A percentile compares a stretch with the other conserved stretches of the same genome.
Conservation (phyloP, 768 basidiomycete species). For the Hericium rajendrae region DNA sequence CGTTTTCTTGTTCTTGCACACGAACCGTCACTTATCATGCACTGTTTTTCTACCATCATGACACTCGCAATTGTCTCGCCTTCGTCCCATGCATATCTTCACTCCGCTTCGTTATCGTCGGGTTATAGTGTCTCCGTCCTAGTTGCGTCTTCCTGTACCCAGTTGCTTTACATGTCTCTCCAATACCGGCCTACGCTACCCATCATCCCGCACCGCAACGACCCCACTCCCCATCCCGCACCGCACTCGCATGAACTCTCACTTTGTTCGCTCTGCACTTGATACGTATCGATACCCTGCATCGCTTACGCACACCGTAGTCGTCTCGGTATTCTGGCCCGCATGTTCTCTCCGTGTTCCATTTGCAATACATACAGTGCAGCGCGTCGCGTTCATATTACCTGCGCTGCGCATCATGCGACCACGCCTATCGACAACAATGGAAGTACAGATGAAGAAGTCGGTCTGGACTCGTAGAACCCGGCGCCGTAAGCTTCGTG, state of each 20-base stretch:
- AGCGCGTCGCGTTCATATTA: background rate
- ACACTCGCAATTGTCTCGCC: slow-evolving; percentile 1
- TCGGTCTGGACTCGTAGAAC: no score
- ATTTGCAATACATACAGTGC: background rate
- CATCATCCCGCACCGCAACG: background rate
- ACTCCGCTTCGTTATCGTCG: background rate
- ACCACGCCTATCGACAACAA: no score
- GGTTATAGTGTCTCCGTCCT: background rate
- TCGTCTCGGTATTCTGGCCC: background rate
- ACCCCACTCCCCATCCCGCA: background rate
- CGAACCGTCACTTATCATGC: background rate
- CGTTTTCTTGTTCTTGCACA: slow-evolving; percentile 3
- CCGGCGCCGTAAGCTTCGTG: no score
- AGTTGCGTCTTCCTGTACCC: background rate
- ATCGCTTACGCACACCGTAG: background rate
- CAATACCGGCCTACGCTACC: background rate
- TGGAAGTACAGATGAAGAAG: no score
- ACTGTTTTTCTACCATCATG: slow-evolving; percentile 5
- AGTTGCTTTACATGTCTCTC: background rate
- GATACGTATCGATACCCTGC: background rate
- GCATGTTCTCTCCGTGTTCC: background rate
- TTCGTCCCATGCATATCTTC: slow-evolving; percentile 1
- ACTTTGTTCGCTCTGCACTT: background rate
- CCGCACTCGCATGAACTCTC: background rate
- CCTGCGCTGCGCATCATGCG: background rate